A percentile compares a stretch with the other conserved stretches of the same genome.
These are phyloP conservation scores for Nitzschia putrida DNA, from an alignment of 108 stramenopile genomes.

Conservation along the genomic window DNA sequence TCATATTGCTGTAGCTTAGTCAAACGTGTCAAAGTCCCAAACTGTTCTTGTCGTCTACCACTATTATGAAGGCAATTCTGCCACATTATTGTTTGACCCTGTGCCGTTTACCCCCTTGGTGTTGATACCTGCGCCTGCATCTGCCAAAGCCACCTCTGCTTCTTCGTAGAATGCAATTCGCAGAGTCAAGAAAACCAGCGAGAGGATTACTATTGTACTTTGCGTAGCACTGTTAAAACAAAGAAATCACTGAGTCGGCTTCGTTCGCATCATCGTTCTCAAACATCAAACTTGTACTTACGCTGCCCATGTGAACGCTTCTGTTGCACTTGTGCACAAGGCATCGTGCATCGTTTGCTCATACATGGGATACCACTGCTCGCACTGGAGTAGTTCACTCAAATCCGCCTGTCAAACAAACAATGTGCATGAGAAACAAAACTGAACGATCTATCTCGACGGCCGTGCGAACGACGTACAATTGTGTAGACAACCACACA, in stretches of 20 bases:
- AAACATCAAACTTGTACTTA: not conserved
- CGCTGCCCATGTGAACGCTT: constrained; percentile 20
- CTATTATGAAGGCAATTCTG: not conserved
- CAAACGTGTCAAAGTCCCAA: no score
- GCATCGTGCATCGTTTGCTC: constrained; percentile 9
- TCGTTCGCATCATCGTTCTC: not conserved
- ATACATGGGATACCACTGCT: constrained; percentile 15
- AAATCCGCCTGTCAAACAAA: constrained; percentile 11
- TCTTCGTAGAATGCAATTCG: constrained; percentile 13
- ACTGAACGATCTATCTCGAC: not conserved
- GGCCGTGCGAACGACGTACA: not conserved
- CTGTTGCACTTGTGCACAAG: constrained; percentile 3
- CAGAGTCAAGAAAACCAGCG: constrained; percentile 15
- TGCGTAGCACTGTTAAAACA: constrained; percentile 12
- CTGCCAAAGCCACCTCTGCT: not conserved
- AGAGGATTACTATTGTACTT: constrained; percentile 2
- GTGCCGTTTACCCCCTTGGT: not conserved
- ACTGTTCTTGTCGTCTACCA: no score
- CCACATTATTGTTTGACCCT: not conserved
- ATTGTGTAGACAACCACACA: constrained; percentile 4
- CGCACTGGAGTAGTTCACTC: constrained; percentile 6
- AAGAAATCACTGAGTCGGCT: not conserved
- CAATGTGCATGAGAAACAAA: not conserved
- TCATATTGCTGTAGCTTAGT: no score
- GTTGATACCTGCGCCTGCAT: not conserved